A percentile compares a stretch with the other conserved stretches of the same genome.
Evolutionary conservation across 2,329 filamentous ascomycete species (phyloP).

Genomic region (Lachnellula arida): DNA sequence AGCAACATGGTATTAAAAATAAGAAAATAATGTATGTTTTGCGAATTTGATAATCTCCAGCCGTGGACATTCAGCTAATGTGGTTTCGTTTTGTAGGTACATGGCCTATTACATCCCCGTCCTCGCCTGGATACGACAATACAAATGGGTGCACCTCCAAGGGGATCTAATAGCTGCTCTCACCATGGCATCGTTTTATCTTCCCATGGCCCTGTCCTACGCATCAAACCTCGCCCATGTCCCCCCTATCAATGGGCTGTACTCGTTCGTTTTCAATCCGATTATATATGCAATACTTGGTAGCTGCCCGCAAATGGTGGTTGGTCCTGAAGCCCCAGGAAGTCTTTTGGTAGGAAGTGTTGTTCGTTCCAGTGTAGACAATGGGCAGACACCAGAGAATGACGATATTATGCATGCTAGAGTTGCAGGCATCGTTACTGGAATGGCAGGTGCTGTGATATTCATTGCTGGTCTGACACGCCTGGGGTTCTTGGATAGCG

Average conservation of each 20-base stretch:
- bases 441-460: constrained; percentile 82
- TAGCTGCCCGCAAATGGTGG: constrained; percentile 87
- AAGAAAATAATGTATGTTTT: constrained; percentile 64
- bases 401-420: constrained; percentile 66
- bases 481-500: constrained; percentile 89
- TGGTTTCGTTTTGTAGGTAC: constrained; percentile 53
- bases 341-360: constrained; percentile 86
- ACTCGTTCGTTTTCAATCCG: constrained; percentile 90
- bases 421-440: constrained; percentile 83
- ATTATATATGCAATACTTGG: constrained; percentile 87
- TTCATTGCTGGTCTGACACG: constrained; percentile 80
- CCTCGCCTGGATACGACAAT: constrained; percentile 85
- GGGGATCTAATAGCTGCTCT: constrained; percentile 85
- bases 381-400: constrained; percentile 59
- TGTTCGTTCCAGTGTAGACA: constrained; percentile 70
- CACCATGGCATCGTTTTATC: constrained; percentile 98
- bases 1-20: constrained; percentile 69
- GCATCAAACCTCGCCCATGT: constrained; percentile 90
- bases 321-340: constrained; percentile 91
- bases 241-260: constrained; percentile 88
- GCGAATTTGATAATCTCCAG: neutral
- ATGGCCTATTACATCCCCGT: constrained; percentile 90
- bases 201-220: constrained; percentile 93
- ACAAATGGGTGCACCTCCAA: constrained; percentile 73
- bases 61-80: constrained; percentile 7